Evolutionary conservation across 1,284 basidiomycete genomes (phyloP), one percentile per base, ranked within the genome.

Genomic region (Leccinum subrobustum): DNA sequence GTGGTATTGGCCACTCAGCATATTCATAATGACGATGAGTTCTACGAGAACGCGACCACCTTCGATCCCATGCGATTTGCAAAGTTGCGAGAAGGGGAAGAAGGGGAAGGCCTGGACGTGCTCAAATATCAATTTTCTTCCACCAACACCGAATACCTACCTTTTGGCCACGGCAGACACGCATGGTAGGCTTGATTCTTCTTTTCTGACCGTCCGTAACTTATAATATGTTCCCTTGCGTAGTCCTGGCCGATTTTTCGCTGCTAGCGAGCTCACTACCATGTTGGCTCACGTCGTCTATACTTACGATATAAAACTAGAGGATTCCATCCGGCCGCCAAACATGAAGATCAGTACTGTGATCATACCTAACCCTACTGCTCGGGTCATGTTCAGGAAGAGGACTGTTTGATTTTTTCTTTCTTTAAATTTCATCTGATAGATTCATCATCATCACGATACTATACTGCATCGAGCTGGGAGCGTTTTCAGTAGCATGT

Each of bases 21-120:
- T 0, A 60, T 64, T 18, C 76, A 77, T 44, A 62, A 54, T 20
- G 71, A 77, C 50, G 48, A 59, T 2, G 56, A 57, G 3, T 59
- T 69, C 20, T 76, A 75, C 61, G 54, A 67, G 1, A 62, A 72
- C 35, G 55, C 76, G 0, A 55, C 65, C 0, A 58, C 48, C 0
- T 77, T 79, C 59, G 67, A 76, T 42, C 69, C 72, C 1, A 76
- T 70, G 56, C 69, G 77, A 9, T 78, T 75, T 58, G 48, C 64
- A 4, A 29, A 65, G 5, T 56, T 66, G 56, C 64, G 48, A 6
- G 4, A 18, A 44, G 64, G 61, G 1, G 55, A 58, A 9, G 60
- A 63, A 1, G 56, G 52, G 4, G 60, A 59, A 35, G 50, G n/a
- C 14, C 6, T 35, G 14, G 33, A 35, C 33, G 33, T 14, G 33